phyloP scores from a whole-genome alignment of 2,329 filamentous ascomycete genomes.

The Phaeosphaeria sp. region DNA sequence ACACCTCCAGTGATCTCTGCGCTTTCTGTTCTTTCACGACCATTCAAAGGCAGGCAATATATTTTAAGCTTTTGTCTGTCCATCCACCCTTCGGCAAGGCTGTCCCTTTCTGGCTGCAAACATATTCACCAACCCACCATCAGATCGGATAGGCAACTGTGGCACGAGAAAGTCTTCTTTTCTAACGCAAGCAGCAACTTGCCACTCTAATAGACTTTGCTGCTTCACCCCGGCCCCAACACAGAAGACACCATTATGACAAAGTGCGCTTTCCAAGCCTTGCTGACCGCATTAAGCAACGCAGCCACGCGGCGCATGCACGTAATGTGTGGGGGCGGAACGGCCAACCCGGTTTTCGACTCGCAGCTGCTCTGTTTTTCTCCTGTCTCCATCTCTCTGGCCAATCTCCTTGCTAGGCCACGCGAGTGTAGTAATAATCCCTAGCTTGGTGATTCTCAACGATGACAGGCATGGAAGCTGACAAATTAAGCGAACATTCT shows the following conservation, averaged over 20 bases:
- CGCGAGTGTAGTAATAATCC: background rate
- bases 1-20: background rate
- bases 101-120: background rate
- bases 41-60: background rate
- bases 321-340: background rate
- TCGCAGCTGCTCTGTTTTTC: background rate
- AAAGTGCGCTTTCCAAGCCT: background rate
- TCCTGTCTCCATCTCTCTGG: background rate
- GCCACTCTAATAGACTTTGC: background rate
- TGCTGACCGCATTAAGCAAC: background rate
- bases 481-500: background rate
- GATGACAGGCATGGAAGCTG: background rate
- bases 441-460: background rate
- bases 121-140: background rate
- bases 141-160: background rate
- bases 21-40: background rate
- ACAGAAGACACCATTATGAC: background rate
- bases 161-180: background rate
- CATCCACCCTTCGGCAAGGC: background rate
- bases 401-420: background rate
- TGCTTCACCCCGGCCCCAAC: background rate
- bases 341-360: background rate
- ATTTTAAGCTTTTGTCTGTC: background rate
- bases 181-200: background rate
- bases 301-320: background rate